Evolutionary conservation across 2,329 filamentous ascomycete species (phyloP).

Genomic region (Verticillium nonalfalfae): DNA sequence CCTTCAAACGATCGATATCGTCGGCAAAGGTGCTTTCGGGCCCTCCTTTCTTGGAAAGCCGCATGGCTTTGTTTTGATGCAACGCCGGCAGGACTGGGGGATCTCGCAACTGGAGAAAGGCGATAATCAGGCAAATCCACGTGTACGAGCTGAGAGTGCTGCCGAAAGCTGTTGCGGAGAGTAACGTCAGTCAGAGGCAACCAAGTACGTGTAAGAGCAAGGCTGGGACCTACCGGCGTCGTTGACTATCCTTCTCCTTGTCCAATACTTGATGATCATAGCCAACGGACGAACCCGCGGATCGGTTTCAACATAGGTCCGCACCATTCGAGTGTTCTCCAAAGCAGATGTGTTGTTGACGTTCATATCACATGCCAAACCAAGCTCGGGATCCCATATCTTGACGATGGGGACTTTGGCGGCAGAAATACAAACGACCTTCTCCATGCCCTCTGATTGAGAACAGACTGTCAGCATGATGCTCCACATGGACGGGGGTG

Average conservation of each 20-base stretch:
- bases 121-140: conserved; percentile 98
- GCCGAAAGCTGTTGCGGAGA: conserved; percentile 60
- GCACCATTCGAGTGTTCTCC: conserved; percentile 97
- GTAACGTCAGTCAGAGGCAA: conserved; percentile 9
- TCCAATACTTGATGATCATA: conserved; percentile 98
- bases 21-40: conserved; percentile 77
- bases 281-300: conserved; percentile 83
- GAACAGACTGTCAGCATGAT: conserved; percentile 22
- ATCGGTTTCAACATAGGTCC: conserved; percentile 92
- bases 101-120: conserved; percentile 83
- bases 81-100: conserved; percentile 81
- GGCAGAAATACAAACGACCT: conserved; percentile 87
- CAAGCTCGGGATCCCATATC: conserved; percentile 91
- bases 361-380: conserved; percentile 93
- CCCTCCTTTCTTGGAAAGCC: conserved; percentile 52
- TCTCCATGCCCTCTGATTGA: conserved; percentile 81
- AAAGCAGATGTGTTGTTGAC: conserved; percentile 95
- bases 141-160: conserved; percentile 97
- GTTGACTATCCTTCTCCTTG: conserved; percentile 84
- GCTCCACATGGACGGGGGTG: not conserved
- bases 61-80: conserved; percentile 61
- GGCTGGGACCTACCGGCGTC: conserved; percentile 72
- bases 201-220: not conserved
- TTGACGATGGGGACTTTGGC: conserved; percentile 98
- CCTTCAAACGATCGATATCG: conserved; percentile 66